phyloP scores from a whole-genome alignment of 169 alveolate genomes.

The Plasmodium malariae region DNA sequence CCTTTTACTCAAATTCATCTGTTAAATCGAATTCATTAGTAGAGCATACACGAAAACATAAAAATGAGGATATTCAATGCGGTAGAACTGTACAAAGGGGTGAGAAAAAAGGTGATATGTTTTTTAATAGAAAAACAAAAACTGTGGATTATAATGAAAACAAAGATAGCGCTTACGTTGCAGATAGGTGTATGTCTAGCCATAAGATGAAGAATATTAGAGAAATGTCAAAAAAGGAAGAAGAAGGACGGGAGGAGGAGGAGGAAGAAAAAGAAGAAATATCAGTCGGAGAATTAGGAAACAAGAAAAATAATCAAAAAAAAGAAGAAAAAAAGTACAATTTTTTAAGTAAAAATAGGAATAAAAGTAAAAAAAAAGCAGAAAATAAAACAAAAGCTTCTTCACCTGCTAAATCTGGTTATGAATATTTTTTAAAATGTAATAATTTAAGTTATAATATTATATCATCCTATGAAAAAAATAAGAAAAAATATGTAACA shows the following conservation, averaged over 20 bases:
- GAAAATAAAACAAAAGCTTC: conserved; percentile 17
- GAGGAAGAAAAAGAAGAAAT: neutral
- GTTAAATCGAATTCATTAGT: neutral
- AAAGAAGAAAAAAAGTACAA: conserved; percentile 17
- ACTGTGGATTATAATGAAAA: neutral
- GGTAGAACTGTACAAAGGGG: neutral
- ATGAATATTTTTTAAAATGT: conserved; percentile 72
- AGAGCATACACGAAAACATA: conserved; percentile 1
- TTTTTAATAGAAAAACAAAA: neutral
- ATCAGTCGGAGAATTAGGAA: neutral
- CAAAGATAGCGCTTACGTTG: neutral
- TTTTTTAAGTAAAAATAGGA: conserved; percentile 14
- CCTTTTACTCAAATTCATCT: conserved; percentile 12
- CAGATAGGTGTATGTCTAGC: neutral
- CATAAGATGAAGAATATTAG: neutral
- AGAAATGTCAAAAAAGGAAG: neutral
- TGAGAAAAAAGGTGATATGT: neutral
- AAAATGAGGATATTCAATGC: conserved; percentile 6
- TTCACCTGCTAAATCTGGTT: conserved; percentile 21
- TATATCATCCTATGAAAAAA: conserved; percentile 71
- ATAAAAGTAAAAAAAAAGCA: conserved; percentile 9
- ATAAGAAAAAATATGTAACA: conserved; percentile 71
- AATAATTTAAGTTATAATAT: conserved; percentile 48
- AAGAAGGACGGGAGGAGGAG: neutral
- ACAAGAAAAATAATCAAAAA: neutral